Evolutionary conservation across 2,329 filamentous ascomycete genomes (phyloP).

Genomic region (Dichotomopilus funicola): DNA sequence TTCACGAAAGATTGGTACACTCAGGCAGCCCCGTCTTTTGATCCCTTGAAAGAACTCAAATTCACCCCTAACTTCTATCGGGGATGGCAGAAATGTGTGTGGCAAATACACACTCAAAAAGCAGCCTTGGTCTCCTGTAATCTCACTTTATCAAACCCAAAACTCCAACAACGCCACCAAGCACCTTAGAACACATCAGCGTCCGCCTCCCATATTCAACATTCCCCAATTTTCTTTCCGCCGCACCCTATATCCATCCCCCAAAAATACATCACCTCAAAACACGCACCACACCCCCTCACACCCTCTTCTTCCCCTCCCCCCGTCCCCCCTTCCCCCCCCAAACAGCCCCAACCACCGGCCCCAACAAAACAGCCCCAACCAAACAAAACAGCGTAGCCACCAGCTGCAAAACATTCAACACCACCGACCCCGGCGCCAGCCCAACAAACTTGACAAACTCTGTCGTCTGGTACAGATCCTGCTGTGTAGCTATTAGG

Average conservation of each 20-base stretch:
- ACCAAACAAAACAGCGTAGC: constrained; percentile 60
- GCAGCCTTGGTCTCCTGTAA: too few relatives aligned
- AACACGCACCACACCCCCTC: background rate
- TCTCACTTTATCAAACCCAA: too few relatives aligned
- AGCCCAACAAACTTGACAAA: constrained; percentile 66
- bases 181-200: too few relatives aligned
- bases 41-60: too few relatives aligned
- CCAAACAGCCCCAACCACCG: constrained; percentile 9
- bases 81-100: too few relatives aligned
- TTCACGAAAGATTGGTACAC: too few relatives aligned
- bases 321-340: background rate
- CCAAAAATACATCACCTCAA: background rate
- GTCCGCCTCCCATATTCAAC: too few relatives aligned
- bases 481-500: constrained; percentile 70
- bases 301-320: background rate
- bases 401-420: constrained; percentile 39
- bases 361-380: constrained; percentile 37
- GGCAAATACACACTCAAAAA: too few relatives aligned
- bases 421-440: constrained; percentile 48
- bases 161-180: too few relatives aligned
- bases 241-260: background rate
- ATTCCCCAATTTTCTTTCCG: background rate
- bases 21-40: too few relatives aligned
- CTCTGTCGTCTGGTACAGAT: constrained; percentile 73
- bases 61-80: too few relatives aligned